Evolutionary conservation across 257 asterid species (phyloP).

Genomic region (Solanum etuberosum): DNA sequence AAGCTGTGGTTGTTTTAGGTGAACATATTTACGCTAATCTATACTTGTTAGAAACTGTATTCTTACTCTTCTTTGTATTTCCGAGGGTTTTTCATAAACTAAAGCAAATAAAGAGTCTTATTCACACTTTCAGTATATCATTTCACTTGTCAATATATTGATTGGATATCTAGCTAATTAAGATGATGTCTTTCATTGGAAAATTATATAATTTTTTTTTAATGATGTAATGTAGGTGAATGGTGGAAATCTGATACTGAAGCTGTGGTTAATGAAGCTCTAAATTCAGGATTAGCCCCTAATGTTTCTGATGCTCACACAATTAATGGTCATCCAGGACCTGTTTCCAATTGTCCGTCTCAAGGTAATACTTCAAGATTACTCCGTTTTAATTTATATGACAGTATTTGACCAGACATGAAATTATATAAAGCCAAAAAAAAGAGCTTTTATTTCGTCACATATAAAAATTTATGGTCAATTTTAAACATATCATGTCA

Average conservation of each 20-base stretch:
- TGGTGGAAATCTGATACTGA: slow-evolving; percentile 98
- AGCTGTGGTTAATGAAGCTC: slow-evolving; percentile 65
- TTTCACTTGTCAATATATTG: no score
- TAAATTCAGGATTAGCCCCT: slow-evolving; percentile 64
- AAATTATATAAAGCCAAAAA: background rate
- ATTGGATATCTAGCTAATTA: background rate
- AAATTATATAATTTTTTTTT: background rate
- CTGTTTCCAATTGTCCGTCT: slow-evolving; percentile 38
- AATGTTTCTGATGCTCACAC: slow-evolving; percentile 94
- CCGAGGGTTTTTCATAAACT: background rate
- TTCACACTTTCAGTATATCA: background rate
- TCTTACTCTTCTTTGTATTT: background rate
- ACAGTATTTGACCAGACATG: background rate
- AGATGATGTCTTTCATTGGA: background rate
- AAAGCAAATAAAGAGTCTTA: no score
- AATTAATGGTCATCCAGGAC: slow-evolving; percentile 78
- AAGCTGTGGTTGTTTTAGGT: slow-evolving; percentile 62
- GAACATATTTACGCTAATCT: background rate
- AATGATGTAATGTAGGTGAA: slow-evolving; percentile 34
- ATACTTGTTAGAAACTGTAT: no score
- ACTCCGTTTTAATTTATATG: background rate
- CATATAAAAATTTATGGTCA: background rate
- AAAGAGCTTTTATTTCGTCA: background rate
- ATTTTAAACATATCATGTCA: background rate
- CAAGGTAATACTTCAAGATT: slow-evolving; percentile 8